Percentiles rank a stretch among this genome's conserved stretches.
Conservation (phyloP, 495 filamentous ascomycete genomes). For the Aspergillus campestris region DNA sequence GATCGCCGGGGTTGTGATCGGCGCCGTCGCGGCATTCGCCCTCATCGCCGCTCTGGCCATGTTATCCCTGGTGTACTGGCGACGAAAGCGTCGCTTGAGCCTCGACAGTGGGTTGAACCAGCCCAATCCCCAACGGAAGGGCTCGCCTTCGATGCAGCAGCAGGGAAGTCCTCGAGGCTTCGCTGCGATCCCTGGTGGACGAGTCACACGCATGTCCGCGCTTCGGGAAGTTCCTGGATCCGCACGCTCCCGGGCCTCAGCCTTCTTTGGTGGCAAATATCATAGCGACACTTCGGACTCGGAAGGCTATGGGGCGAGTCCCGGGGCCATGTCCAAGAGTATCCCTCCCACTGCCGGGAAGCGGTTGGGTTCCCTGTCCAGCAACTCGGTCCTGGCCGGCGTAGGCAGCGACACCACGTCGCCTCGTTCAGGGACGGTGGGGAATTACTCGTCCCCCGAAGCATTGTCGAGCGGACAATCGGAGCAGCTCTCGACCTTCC, state of each 20-base stretch:
- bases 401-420: conserved; percentile 60
- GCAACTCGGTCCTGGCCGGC: conserved; percentile 64
- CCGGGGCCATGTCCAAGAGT: conserved; percentile 56
- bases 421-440: conserved; percentile 61
- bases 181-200: conserved; percentile 72
- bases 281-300: conserved; percentile 72
- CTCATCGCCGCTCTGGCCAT: conserved; percentile 56
- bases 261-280: conserved; percentile 36
- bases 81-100: conserved; percentile 50
- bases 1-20: conserved; percentile 87
- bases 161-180: conserved; percentile 48
- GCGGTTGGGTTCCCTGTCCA: conserved; percentile 85
- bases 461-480: conserved; percentile 82
- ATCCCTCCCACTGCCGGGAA: conserved; percentile 58
- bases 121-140: conserved; percentile 66
- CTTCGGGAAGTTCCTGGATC: conserved; percentile 63
- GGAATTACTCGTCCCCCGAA: conserved; percentile 74
- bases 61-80: conserved; percentile 50
- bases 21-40: conserved; percentile 63
- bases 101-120: conserved; percentile 71
- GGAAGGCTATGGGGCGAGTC: conserved; percentile 71
- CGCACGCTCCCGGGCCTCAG: conserved; percentile 38
- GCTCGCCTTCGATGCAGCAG: conserved; percentile 43
- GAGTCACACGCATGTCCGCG: conserved; percentile 93
- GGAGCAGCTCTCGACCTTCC: conserved; percentile 91